A percentile compares a stretch with the other conserved stretches of the same genome.
Conservation (phyloP, 352 stramenopile species). For the Detonula confervacea region DNA sequence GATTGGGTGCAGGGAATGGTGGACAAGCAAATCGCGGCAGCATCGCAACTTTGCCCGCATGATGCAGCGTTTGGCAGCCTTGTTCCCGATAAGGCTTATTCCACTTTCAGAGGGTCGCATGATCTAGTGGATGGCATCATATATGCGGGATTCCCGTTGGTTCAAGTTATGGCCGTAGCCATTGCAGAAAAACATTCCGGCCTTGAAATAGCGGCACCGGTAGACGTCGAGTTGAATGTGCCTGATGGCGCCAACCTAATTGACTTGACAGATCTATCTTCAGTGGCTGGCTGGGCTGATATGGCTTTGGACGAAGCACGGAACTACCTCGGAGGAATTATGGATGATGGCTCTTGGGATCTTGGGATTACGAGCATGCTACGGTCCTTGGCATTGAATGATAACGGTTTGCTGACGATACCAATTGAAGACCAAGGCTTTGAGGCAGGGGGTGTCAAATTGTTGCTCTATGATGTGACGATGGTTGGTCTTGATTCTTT, state of each 20-base stretch:
- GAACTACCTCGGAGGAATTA: conserved; percentile 42
- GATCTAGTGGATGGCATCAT: conserved; percentile 56
- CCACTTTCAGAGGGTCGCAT: conserved; percentile 33
- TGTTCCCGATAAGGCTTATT: conserved; percentile 12
- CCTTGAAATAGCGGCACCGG: conserved; percentile 20
- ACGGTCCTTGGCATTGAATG: conserved; percentile 64
- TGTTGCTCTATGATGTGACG: conserved; percentile 64
- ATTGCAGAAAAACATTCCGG: conserved; percentile 50
- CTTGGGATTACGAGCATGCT: conserved; percentile 69
- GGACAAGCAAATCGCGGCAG: conserved; percentile 38
- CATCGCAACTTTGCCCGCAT: conserved; percentile 41
- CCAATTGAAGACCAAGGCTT: conserved; percentile 56
- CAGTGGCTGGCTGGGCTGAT: conserved; percentile 54
- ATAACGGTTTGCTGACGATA: conserved; percentile 62
- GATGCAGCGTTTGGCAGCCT: conserved; percentile 32
- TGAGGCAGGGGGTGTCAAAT: conserved; percentile 48
- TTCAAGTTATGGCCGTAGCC: conserved; percentile 54
- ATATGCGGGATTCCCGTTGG: conserved; percentile 48
- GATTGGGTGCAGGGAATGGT: conserved; percentile 50
- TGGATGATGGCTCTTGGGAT: conserved; percentile 21
- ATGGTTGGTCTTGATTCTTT: conserved; percentile 77
- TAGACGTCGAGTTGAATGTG: conserved; percentile 37
- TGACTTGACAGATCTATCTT: conserved; percentile 60
- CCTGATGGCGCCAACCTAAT: conserved; percentile 49
- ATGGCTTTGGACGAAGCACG: conserved; percentile 51